phyloP scores from a whole-genome alignment of 345 rosid genomes.

The Citropsis articulata region DNA sequence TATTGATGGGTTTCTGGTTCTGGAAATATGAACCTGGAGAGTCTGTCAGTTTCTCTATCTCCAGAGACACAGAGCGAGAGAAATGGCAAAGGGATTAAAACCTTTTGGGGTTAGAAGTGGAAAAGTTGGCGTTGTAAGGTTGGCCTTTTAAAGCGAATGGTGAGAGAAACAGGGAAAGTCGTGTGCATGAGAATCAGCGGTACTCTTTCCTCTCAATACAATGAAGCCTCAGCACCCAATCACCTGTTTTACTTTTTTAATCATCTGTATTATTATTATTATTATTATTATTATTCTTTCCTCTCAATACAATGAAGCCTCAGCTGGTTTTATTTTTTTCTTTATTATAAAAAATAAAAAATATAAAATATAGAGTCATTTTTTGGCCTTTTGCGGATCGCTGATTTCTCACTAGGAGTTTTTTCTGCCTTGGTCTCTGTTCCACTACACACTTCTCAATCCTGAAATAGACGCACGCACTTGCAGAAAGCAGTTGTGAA shows the following conservation, averaged over 20 bases:
- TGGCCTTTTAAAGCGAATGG: constrained; percentile 13
- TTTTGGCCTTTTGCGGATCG: not conserved
- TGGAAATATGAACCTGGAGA: no score
- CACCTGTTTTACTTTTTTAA: not conserved
- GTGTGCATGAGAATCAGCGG: constrained; percentile 21
- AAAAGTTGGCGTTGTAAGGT: not conserved
- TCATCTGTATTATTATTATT: no score
- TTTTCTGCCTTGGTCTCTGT: not conserved
- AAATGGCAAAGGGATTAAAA: not conserved
- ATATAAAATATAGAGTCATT: not conserved
- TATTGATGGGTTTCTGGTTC: no score
- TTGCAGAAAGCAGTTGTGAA: not conserved
- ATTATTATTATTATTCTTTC: no score
- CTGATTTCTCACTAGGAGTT: not conserved
- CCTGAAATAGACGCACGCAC: constrained; percentile 18
- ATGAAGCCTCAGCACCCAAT: not conserved
- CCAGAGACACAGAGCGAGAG: not conserved
- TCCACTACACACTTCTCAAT: not conserved
- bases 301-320: no score
- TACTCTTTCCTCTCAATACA: not conserved
- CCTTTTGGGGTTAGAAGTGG: not conserved
- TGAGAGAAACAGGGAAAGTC: not conserved
- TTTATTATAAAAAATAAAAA: no score
- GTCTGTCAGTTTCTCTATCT: not conserved
- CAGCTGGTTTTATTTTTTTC: no score